These are phyloP conservation scores for Aplosporella prunicola DNA, from an alignment of 2,329 filamentous ascomycete genomes.

Conservation along the genomic window DNA sequence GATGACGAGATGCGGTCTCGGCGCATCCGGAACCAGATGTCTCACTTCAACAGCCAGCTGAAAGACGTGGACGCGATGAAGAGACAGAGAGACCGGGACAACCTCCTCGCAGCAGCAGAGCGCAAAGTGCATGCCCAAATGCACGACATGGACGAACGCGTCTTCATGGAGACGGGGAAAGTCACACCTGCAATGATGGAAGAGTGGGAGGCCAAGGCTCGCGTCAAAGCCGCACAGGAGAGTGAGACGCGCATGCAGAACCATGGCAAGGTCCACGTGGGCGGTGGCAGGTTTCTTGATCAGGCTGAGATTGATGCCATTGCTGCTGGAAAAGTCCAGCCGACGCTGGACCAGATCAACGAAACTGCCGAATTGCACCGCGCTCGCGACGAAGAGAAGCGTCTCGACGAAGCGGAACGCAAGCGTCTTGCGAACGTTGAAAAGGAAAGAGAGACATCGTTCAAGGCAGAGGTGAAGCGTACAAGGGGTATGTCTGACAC, in stretches of 20 bases:
- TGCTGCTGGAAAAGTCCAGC: slow-evolving; percentile 67
- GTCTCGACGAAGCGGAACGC: slow-evolving; percentile 55
- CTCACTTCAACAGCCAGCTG: slow-evolving; percentile 59
- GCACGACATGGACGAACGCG: slow-evolving; percentile 70
- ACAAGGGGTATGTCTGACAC: background rate
- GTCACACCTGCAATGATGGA: slow-evolving; percentile 57
- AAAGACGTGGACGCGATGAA: slow-evolving; percentile 64
- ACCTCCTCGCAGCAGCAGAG: slow-evolving; percentile 68
- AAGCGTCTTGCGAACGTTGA: slow-evolving; percentile 50
- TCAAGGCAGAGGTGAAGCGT: slow-evolving; percentile 36
- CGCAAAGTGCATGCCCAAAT: slow-evolving; percentile 75
- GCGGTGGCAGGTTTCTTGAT: slow-evolving; percentile 71
- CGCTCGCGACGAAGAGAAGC: slow-evolving; percentile 54
- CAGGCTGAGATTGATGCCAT: slow-evolving; percentile 70
- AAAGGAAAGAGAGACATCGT: slow-evolving; percentile 39
- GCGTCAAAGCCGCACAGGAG: slow-evolving; percentile 57
- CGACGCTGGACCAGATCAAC: slow-evolving; percentile 75
- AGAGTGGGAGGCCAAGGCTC: slow-evolving; percentile 72
- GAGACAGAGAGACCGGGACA: slow-evolving; percentile 63
- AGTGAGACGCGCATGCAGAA: slow-evolving; percentile 51
- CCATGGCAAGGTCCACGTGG: slow-evolving; percentile 57
- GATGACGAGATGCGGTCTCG: slow-evolving; percentile 60
- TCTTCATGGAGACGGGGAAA: slow-evolving; percentile 68
- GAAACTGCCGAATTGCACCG: slow-evolving; percentile 65
- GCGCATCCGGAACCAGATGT: slow-evolving; percentile 70